Base-by-base conservation (phyloP, 2,329 filamentous ascomycete species). In the Fusarium gaditjirri region DNA sequence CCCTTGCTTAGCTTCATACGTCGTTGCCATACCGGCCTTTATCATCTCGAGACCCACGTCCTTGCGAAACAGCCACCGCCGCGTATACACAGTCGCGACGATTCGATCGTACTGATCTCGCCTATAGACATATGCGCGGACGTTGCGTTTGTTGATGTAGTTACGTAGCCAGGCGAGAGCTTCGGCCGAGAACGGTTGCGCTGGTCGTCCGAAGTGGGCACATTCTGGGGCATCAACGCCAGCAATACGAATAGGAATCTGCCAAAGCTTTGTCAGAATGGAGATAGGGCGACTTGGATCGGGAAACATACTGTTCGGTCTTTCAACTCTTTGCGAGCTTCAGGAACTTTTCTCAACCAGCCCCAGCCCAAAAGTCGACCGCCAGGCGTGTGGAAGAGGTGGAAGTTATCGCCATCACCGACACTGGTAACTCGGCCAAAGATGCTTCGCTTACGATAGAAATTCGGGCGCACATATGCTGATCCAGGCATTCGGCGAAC, bases 321-420 rank as follows among this genome's bases (percentile, higher is more conserved):
- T 78, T 89, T 93, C 69, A 97, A 83, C 35, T 90, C 88, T 64
- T 91, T 89, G 78, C 88, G 92, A 63, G 87, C 89, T 17, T 84
- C 86, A 2, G 94, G 95, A 11, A 97, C 87, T 65, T 83, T 91
- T 77, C 94, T 91, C 71, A 96, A 78, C 94, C 94, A 97, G n/a
- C 93, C 94, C 96, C 96, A 99, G 58, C 96, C 96, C 16, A 92
- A 88, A 56, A 95, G 81, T 73, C 91, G 88, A 16, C 96, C 96
- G n/a, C 95, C 95, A 0, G 96, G 96, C 0, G 94, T 98, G 81
- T 99, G 96, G 80, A 92, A 99, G 52, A 99, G 81, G 75, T 96
- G 92, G 81, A 99, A 98, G 79, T 95, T 95, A 82, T 99, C 96
- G 8, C 94, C 97, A 86, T 99, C 96, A 44, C 97, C 96, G 29